Base-by-base conservation (phyloP, 441 rosid genomes). In the Iberis amara region DNA sequence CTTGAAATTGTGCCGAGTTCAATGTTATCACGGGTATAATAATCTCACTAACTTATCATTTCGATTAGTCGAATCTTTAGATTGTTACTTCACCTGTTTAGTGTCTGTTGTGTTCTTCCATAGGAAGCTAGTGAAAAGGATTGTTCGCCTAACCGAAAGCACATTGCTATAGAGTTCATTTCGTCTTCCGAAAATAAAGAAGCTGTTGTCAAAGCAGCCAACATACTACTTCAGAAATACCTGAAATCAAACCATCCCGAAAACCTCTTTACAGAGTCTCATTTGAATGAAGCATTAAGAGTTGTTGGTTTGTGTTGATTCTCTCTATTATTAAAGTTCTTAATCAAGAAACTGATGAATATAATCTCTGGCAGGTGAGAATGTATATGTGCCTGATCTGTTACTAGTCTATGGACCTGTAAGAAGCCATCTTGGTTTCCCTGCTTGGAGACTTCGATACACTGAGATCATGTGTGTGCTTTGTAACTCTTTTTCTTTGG, bases 371-470 rank as follows among this genome's bases (percentile, higher is more conserved):
- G 62, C 70, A 91, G 98, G 96, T 61, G 72, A 73, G 49, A 61
- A 59, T 32, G 85, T 80, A 30, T 79, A 85, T 3, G 91, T 79
- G 10, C 96, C 91, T 37, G 95, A 87, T 60, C 79, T 91, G 47
- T 61, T 88, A 35, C 74, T 91, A 32, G 85, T 88, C 64, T 85
- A 83, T 76, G 96, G 89, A 61, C 94, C 95, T 36, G 75, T 72
- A 47, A 79, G 95, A 73, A 81, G 95, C 73, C 95, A 85, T 59
- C 76, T 73, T 11, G 96, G 96, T 62, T 91, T 88, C 66, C 96
- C 98, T 9, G 78, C 94, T 7, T 88, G 96, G 96, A 75, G 95
- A 76, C 73, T 88, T 52, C 79, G 80, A 57, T 91, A 82, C 53
- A 80, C 95, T 1, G 96, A 92, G 88, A 83, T 92, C 52, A 57